A percentile compares a stretch with the other conserved stretches of the same genome.
phyloP scores from a whole-genome alignment of 106 monocot species.

The Chionographis japonica region DNA sequence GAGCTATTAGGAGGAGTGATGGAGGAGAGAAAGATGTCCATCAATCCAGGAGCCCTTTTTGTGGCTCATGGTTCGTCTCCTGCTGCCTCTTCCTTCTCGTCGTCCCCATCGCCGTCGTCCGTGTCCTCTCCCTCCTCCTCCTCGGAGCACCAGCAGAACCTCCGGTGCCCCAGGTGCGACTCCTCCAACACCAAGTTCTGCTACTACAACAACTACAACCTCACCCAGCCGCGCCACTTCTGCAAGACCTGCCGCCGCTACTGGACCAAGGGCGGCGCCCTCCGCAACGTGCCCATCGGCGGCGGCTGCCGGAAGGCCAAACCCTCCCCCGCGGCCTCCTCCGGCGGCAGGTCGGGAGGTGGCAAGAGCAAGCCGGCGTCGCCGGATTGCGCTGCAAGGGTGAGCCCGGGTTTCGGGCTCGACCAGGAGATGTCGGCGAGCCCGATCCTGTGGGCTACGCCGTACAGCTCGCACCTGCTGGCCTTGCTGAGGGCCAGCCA shows the following conservation, averaged over 20 bases:
- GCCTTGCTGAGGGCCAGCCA: slow-evolving; percentile 17
- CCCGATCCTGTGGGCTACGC: slow-evolving; percentile 20
- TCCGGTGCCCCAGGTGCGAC: slow-evolving; percentile 46
- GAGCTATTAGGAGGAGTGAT: slow-evolving; percentile 14
- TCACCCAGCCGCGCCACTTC: slow-evolving; percentile 55
- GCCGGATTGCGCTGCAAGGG: neutral
- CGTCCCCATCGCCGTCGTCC: neutral
- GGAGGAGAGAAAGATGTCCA: slow-evolving; percentile 16
- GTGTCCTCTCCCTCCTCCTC: slow-evolving; percentile 1
- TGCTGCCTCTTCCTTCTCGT: neutral
- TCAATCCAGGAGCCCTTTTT: slow-evolving; percentile 8
- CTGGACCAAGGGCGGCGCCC: slow-evolving; percentile 57
- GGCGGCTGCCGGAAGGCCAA: slow-evolving; percentile 50
- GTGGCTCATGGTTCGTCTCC: neutral
- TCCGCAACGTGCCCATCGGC: slow-evolving; percentile 55
- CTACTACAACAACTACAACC: slow-evolving; percentile 68
- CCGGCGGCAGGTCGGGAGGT: neutral
- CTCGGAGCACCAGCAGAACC: slow-evolving; percentile 24
- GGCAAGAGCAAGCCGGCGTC: slow-evolving; percentile 8
- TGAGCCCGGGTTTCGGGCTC: neutral
- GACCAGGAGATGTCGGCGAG: neutral
- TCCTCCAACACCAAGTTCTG: slow-evolving; percentile 59
- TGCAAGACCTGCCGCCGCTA: slow-evolving; percentile 63
- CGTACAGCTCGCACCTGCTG: slow-evolving; percentile 25
- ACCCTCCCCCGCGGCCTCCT: neutral